A percentile compares a stretch with the other conserved stretches of the same genome.
These are phyloP conservation scores for Blastobotrys peoriensis DNA, from an alignment of 805 yeast genomes.

Conservation along the genomic window DNA sequence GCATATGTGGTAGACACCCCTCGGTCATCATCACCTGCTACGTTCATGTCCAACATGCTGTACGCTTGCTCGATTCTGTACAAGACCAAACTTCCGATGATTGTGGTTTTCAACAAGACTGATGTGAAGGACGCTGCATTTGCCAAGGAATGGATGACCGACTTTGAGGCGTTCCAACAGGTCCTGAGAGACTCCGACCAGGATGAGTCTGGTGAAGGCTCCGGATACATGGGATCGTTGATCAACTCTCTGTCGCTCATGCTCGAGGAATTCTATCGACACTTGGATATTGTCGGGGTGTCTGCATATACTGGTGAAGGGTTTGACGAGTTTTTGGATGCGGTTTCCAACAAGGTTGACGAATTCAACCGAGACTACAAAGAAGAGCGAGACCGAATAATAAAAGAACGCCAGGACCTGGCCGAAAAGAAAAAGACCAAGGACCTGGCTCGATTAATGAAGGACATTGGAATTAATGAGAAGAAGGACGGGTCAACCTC, in stretches of 20 bases:
- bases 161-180: conserved; percentile 83
- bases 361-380: conserved; percentile 81
- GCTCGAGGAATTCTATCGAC: conserved; percentile 93
- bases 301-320: conserved; percentile 93
- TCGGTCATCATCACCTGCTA: conserved; percentile 86
- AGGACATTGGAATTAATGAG: conserved; percentile 70
- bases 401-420: conserved; percentile 68
- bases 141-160: conserved; percentile 96
- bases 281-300: conserved; percentile 86
- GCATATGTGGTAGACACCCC: conserved; percentile 98
- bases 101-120: conserved; percentile 90
- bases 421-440: conserved; percentile 68
- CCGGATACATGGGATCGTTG: conserved; percentile 91
- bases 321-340: conserved; percentile 80
- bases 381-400: conserved; percentile 77
- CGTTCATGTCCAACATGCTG: conserved; percentile 96
- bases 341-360: conserved; percentile 78
- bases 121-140: conserved; percentile 81
- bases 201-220: conserved; percentile 56
- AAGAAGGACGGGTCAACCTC: conserved; percentile 30
- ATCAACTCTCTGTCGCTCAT: conserved; percentile 93
- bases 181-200: conserved; percentile 59
- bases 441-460: conserved; percentile 68
- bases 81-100: conserved; percentile 95
- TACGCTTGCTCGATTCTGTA: conserved; percentile 96